Conservation (phyloP, 495 filamentous ascomycete species). For the Penicillium crystallinum region DNA sequence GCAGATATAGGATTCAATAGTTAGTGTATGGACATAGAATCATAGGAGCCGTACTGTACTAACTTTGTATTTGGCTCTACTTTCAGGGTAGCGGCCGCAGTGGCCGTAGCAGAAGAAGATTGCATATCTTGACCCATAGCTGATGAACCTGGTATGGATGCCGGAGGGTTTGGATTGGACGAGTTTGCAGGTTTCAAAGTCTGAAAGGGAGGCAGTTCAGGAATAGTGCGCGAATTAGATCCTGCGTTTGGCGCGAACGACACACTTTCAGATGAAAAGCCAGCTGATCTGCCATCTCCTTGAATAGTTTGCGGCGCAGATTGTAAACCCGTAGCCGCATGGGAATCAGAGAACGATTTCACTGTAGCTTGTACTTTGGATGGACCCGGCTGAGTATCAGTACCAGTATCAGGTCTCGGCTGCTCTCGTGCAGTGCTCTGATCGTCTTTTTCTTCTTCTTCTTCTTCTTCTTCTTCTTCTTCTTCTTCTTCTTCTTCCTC, state of each 20-base stretch:
- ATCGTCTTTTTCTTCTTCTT: too few relatives aligned
- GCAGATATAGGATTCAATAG: not conserved
- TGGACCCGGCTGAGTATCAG: not conserved
- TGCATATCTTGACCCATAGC: not conserved
- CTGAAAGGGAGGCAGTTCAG: not conserved
- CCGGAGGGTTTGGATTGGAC: not conserved
- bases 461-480: not conserved
- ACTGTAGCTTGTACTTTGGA: not conserved
- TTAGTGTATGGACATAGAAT: not conserved
- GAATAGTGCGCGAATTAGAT: not conserved
- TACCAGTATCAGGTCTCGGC: not conserved
- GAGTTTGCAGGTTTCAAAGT: not conserved
- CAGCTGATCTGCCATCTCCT: too few relatives aligned
- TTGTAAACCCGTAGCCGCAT: too few relatives aligned
- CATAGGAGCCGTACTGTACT: not conserved
- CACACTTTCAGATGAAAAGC: not conserved
- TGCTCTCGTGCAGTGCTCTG: not conserved
- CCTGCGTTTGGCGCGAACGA: too few relatives aligned
- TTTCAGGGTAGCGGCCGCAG: not conserved
- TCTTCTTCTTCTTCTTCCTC: not conserved
- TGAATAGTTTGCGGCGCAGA: too few relatives aligned
- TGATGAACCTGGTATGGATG: too few relatives aligned
- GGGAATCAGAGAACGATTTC: slow-evolving; percentile 1
- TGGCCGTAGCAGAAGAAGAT: not conserved
- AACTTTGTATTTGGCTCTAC: not conserved